phyloP scores from a whole-genome alignment of 2,329 filamentous ascomycete genomes.

The Curvularia sp. region DNA sequence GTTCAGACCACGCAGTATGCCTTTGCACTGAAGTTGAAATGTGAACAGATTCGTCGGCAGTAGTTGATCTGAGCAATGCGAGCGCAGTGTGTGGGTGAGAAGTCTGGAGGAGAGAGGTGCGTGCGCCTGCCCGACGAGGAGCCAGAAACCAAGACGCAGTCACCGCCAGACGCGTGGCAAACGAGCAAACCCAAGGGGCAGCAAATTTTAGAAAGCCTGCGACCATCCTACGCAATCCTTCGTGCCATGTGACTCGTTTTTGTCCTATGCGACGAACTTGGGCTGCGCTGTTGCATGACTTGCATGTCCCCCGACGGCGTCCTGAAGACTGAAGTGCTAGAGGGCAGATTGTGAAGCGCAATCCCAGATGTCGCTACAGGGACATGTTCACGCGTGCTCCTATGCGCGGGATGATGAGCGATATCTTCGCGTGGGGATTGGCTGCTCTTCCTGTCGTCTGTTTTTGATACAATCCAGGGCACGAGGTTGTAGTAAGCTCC shows the following conservation, averaged over 20 bases:
- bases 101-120: constrained; percentile 18
- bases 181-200: neutral
- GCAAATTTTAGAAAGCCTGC: neutral
- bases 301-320: constrained; percentile 59
- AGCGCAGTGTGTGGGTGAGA: constrained; percentile 3
- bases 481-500: constrained; percentile 70
- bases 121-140: constrained; percentile 22
- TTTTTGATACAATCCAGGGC: constrained; percentile 61
- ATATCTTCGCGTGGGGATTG: constrained; percentile 4
- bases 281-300: constrained; percentile 31
- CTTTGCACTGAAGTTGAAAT: neutral
- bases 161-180: constrained; percentile 2
- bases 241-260: constrained; percentile 10
- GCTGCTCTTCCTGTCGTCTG: constrained; percentile 28
- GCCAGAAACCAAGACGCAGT: constrained; percentile 9
- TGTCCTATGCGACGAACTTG: constrained; percentile 16
- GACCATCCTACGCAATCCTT: constrained; percentile 17
- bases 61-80: constrained; percentile 6
- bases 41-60: neutral
- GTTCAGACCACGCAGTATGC: neutral
- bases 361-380: constrained; percentile 34
- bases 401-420: neutral
- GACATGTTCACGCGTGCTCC: constrained; percentile 1
- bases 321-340: constrained; percentile 69
- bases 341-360: constrained; percentile 60